These are phyloP conservation scores for Trypanosoma lewisi DNA, from an alignment of 208 protist genomes.

Conservation along the genomic window DNA sequence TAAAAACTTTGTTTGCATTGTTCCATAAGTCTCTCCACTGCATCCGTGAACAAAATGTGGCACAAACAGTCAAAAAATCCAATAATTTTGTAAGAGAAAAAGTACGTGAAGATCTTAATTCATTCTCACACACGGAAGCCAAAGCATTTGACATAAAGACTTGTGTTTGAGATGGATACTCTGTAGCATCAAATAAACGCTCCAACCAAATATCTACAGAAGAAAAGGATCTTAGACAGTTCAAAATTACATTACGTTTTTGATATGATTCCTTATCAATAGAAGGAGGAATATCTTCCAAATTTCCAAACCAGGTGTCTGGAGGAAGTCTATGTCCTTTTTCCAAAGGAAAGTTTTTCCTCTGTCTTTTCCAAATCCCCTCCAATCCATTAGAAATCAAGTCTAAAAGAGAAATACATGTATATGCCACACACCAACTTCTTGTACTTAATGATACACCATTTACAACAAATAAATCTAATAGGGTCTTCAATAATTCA, in stretches of 20 bases:
- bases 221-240: conserved; percentile 37
- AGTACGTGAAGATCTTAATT: conserved; percentile 65
- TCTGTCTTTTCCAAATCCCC: conserved; percentile 64
- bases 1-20: conserved; percentile 71
- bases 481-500: conserved; percentile 51
- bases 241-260: conserved; percentile 48
- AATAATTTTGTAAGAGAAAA: conserved; percentile 84
- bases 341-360: conserved; percentile 26
- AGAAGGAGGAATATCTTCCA: conserved; percentile 48
- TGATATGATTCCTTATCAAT: conserved; percentile 34
- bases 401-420: conserved; percentile 68
- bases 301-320: conserved; percentile 77
- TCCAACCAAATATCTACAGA: conserved; percentile 80
- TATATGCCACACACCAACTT: conserved; percentile 72
- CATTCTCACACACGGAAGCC: conserved; percentile 62
- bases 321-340: conserved; percentile 22
- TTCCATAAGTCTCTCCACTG: conserved; percentile 85
- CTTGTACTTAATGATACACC: conserved; percentile 59
- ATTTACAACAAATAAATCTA: conserved; percentile 67
- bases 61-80: conserved; percentile 82
- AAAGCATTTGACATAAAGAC: conserved; percentile 77
- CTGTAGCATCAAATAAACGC: conserved; percentile 75
- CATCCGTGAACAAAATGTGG: conserved; percentile 61
- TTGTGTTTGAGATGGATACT: conserved; percentile 57
- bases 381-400: conserved; percentile 76